phyloP scores from a whole-genome alignment of 495 filamentous ascomycete species.

The Tuber borchii region DNA sequence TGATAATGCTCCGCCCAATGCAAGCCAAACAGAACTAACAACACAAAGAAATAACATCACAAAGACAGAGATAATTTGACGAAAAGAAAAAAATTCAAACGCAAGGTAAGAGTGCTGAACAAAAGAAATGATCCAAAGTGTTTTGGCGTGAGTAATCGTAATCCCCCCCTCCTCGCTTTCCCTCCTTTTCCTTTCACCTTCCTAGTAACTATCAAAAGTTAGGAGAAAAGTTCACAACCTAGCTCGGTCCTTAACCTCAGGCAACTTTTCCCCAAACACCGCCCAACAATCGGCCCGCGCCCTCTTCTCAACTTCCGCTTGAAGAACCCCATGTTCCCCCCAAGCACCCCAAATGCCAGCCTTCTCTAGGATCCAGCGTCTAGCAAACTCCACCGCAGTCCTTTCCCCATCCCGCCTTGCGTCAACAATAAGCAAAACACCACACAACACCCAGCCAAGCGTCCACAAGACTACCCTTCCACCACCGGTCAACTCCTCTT shows the following conservation, averaged over 20 bases:
- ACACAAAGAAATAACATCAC: neutral
- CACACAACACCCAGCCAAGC: constrained; percentile 38
- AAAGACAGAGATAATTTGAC: neutral
- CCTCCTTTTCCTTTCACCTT: neutral
- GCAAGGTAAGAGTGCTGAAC: neutral
- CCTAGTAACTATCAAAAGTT: neutral
- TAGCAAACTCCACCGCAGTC: constrained; percentile 34
- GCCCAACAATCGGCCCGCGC: constrained; percentile 31
- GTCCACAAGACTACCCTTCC: constrained; percentile 37
- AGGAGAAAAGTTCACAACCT: constrained; percentile 23
- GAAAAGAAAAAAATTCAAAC: neutral
- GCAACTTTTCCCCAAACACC: constrained; percentile 37
- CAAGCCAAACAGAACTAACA: neutral
- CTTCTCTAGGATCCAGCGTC: constrained; percentile 36
- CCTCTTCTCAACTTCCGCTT: constrained; percentile 30
- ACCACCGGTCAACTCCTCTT: constrained; percentile 34
- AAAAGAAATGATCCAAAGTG: neutral
- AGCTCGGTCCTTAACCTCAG: constrained; percentile 20
- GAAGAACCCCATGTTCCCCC: constrained; percentile 23
- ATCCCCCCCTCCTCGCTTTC: neutral
- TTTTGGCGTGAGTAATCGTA: neutral
- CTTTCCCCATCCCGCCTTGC: constrained; percentile 36
- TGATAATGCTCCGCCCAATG: neutral
- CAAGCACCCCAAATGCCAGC: constrained; percentile 31
- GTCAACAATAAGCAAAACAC: constrained; percentile 37